Evolutionary conservation across 768 basidiomycete genomes (phyloP).

Genomic region (Lentinula sp.): DNA sequence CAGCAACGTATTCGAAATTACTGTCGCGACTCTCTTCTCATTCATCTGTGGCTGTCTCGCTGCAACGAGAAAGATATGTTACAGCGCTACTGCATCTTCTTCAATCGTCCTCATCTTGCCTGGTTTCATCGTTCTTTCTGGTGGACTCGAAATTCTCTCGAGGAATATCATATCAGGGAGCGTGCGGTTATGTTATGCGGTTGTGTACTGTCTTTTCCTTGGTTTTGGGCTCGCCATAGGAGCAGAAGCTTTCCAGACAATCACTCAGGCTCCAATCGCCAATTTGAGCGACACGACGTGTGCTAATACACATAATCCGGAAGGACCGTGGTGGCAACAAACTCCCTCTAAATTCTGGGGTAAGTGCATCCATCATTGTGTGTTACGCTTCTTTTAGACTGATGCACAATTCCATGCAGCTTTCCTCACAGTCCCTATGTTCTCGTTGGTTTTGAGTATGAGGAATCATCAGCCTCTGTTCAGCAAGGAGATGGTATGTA

Average conservation of each 20-base stretch:
- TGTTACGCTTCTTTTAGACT: neutral
- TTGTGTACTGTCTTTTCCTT: constrained; percentile 73
- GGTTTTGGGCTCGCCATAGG: constrained; percentile 84
- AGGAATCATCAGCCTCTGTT: constrained; percentile 57
- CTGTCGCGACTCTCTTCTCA: constrained; percentile 71
- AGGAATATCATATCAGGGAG: constrained; percentile 82
- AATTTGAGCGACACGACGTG: constrained; percentile 61
- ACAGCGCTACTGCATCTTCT: constrained; percentile 71
- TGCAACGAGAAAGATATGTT: constrained; percentile 65
- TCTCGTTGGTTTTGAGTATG: constrained; percentile 59
- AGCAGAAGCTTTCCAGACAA: constrained; percentile 55
- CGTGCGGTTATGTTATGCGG: constrained; percentile 73
- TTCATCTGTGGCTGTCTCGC: constrained; percentile 75
- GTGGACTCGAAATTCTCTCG: constrained; percentile 72
- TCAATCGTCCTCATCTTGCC: constrained; percentile 79
- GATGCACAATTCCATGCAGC: constrained; percentile 26
- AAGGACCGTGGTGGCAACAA: constrained; percentile 67
- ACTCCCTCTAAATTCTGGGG: constrained; percentile 74
- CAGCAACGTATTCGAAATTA: constrained; percentile 78
- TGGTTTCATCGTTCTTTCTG: constrained; percentile 66
- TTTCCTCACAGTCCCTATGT: constrained; percentile 68
- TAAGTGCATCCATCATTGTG: constrained; percentile 21
- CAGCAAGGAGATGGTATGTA: constrained; percentile 47
- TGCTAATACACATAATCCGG: constrained; percentile 41
- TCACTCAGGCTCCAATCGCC: constrained; percentile 39